A percentile compares a stretch with the other conserved stretches of the same genome.
These are phyloP conservation scores for Apostasia ramifera DNA, from an alignment of 106 monocot species.

Conservation along the genomic window DNA sequence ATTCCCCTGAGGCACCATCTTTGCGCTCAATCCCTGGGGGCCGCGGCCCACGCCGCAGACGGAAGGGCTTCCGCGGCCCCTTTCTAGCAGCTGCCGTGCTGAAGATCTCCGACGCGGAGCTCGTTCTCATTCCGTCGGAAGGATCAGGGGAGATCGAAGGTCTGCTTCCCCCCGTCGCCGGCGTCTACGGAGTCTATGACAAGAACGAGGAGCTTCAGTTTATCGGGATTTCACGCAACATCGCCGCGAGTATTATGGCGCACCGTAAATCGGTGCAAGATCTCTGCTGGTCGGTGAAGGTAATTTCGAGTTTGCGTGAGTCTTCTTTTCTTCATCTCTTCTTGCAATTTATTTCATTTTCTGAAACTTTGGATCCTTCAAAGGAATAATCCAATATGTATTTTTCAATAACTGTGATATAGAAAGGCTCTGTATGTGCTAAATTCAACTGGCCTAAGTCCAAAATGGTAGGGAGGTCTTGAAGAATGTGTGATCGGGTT, in stretches of 20 bases:
- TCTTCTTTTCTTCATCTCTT: not conserved
- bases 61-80: not conserved
- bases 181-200: conserved; percentile 87
- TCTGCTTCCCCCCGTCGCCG: conserved; percentile 43
- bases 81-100: conserved; percentile 15
- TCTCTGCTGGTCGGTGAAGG: conserved; percentile 80
- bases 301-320: not conserved
- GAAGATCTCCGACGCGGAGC: conserved; percentile 67
- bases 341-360: not conserved
- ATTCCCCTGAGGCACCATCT: conserved; percentile 2
- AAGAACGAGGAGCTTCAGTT: conserved; percentile 75
- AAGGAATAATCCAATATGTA: no score
- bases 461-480: no score
- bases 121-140: conserved; percentile 29
- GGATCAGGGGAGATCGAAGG: conserved; percentile 29
- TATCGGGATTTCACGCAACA: conserved; percentile 73
- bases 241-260: conserved; percentile 47
- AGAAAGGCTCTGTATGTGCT: no score
- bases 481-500: no score
- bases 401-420: no score
- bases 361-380: not conserved
- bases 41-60: conserved; percentile 4
- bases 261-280: conserved; percentile 62
- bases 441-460: no score
- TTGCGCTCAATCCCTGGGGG: not conserved